Conservation (phyloP, 2,329 filamentous ascomycete species). For the Geoglossum cookeanum region DNA sequence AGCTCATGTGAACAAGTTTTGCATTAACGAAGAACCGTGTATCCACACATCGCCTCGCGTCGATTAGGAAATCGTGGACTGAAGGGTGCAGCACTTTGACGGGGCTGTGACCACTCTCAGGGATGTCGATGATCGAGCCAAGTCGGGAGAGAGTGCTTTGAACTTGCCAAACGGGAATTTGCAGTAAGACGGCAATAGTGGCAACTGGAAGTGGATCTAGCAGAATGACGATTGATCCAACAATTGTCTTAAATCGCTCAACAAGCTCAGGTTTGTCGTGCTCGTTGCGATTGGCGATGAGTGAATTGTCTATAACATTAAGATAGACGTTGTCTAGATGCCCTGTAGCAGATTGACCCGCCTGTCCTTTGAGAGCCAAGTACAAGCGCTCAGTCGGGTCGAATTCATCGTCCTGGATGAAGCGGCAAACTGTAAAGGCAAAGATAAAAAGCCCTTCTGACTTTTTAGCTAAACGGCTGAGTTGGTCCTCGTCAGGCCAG, state of each 20-base stretch:
- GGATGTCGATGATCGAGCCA: no score
- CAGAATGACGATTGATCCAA: not conserved
- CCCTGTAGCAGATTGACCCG: not conserved
- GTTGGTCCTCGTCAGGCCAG: constrained; percentile 16
- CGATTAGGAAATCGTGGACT: no score
- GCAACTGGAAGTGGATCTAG: no score
- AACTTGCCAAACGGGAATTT: no score
- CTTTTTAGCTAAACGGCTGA: constrained; percentile 14
- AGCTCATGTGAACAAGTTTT: no score
- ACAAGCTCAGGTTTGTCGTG: not conserved
- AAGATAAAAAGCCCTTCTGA: constrained; percentile 20
- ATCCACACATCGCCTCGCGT: no score
- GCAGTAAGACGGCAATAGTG: no score
- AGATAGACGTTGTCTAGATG: not conserved
- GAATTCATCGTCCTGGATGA: not conserved
- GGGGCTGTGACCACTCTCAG: no score
- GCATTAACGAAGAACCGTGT: no score
- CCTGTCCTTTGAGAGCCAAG: constrained; percentile 11
- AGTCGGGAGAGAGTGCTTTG: no score
- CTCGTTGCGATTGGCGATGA: not conserved
- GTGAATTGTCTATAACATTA: not conserved
- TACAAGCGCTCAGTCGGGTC: constrained; percentile 10
- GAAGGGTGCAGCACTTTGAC: no score
- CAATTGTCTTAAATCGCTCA: not conserved
- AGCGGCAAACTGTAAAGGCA: constrained; percentile 8